Evolutionary conservation across 805 yeast genomes (phyloP), one percentile per base, ranked within the genome.

Genomic region (Yarrowia keelungensis): DNA sequence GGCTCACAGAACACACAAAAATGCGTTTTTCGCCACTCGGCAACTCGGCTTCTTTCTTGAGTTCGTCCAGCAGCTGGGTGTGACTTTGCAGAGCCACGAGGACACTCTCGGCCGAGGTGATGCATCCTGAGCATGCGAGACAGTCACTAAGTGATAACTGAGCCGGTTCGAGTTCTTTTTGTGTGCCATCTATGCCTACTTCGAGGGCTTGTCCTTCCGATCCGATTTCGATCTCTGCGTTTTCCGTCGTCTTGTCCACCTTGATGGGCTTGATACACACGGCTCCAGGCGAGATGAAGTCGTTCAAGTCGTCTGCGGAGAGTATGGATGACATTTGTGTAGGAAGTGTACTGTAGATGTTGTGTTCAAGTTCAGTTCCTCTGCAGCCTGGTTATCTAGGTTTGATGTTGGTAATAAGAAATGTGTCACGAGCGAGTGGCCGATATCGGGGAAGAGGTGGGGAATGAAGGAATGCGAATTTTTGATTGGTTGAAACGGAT

Each of bases 41-140:
- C 14, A 32, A 15, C 2, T 43, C 22, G 8, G 22, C 26, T 72
- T 58, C 51, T 36, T 77, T 78, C 38, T 81, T 79, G 71, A 91
- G 75, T 35, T 87, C 89, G 58, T 85, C 84, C 32, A 92, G 72
- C 58, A 95, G 83, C 73, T 93, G 93, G 26, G 85, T 86, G 73
- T 93, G 96, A 46, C 97, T 90, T 76, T 95, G 99, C 72, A 91
- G 89, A 1, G 97, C 91, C 49, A 95, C 89, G 56, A 95, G 80
- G 8, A 95, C 92, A 71, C 94, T 97, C 76, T 95, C 99, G n/a
- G 97, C 96, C 5, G 97, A 90, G 0, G 99, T 95, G 68, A 95
- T 92, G 77, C 99, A 95, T 0, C 99, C 99, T 9, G 96, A 87
- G 76, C 99, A 95, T 0, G 99, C 99, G 67, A 95, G 81, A 78